Evolutionary conservation across 441 rosid species (phyloP), one percentile per base, ranked within the genome.

Genomic region (Jatropha multifida): DNA sequence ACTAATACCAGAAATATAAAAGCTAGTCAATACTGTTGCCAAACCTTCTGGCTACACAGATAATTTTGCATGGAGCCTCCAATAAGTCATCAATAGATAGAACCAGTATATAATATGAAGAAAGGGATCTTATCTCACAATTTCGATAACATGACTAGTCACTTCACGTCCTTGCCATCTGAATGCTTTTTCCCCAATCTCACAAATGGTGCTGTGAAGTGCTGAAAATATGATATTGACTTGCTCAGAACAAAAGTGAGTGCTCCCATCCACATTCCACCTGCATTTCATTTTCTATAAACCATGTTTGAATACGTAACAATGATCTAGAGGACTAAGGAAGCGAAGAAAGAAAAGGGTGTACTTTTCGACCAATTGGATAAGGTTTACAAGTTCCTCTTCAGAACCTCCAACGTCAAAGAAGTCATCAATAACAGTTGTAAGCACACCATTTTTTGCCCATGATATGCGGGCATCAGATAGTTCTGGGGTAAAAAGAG

Each of bases 401-500:
- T 75, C 82, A 20, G 96, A 92, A 56, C 93, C 97, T 72, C 94
- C 98, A 76, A 90, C 85, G 72, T 94, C 97, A 71, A 85, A 94
- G 70, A 94, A 94, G 79, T 92, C 98, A 42, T 92, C 97, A 14
- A 91, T 86, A 59, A 91, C 90, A 10, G 97, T 94, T 48, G 97
- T 86, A 63, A 94, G 93, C 46, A 93, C 94, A 17, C 89, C 88
- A 69, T 88, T 90, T 85, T 94, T 93, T 55, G 97, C 96, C 99
- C 98, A 94, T 18, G 96, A 82, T 60, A 90, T 85, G 63, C 97
- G 96, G 17, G 98, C 97, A 82, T 89, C 90, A 32, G 91, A 86
- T 76, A 92, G 60, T 79, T 86, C 90, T 17, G 94, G 90, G 66
- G 87, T 18, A 71, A 79, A 85, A 14, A 91, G 79, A 44, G 89